Conservation (phyloP, 164 flowering plant genomes). For the Malania oleifera region DNA sequence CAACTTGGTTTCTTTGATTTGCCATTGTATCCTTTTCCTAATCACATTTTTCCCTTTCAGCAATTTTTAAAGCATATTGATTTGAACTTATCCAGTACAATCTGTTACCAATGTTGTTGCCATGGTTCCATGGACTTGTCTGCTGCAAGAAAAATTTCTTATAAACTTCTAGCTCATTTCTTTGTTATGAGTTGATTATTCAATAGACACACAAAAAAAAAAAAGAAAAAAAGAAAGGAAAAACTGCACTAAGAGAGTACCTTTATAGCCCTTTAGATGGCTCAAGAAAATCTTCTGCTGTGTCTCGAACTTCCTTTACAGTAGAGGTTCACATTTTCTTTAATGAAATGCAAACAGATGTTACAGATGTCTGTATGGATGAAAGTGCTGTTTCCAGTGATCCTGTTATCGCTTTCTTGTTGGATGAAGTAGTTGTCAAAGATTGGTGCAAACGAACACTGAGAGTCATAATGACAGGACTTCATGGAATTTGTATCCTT, state of each 20-base stretch:
- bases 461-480: constrained; percentile 43
- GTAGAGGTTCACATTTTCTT: constrained; percentile 25
- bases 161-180: too few species aligned
- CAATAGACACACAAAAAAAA: too few species aligned
- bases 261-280: too few species aligned
- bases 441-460: constrained; percentile 89
- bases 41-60: background rate
- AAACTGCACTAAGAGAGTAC: too few species aligned
- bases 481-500: constrained; percentile 80
- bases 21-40: constrained; percentile 90
- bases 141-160: too few species aligned
- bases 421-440: constrained; percentile 97
- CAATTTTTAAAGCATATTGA: background rate
- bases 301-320: background rate
- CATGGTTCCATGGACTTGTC: too few species aligned
- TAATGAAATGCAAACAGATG: constrained; percentile 60
- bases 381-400: constrained; percentile 98
- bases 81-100: too few species aligned
- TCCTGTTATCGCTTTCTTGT: constrained; percentile 81
- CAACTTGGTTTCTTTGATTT: constrained; percentile 80
- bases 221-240: too few species aligned
- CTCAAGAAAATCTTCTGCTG: background rate
- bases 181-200: too few species aligned
- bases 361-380: constrained; percentile 98
- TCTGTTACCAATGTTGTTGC: too few species aligned